Evolutionary conservation across 495 filamentous ascomycete species (phyloP).

Genomic region (Amphirosellinia nigrospora): DNA sequence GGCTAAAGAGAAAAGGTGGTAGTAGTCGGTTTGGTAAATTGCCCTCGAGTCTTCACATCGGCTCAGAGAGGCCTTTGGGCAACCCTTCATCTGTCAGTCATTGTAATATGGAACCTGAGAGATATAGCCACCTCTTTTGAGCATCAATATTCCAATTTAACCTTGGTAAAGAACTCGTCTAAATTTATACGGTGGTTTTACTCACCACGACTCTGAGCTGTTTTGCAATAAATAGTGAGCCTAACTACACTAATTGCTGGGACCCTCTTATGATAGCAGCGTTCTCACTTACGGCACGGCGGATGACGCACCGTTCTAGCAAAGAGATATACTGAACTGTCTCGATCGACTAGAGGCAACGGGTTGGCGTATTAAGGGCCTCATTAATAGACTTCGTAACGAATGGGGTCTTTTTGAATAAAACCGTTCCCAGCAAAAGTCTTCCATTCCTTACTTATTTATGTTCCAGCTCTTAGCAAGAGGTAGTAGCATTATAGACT

Average conservation of each 20-base stretch:
- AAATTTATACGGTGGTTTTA: no score
- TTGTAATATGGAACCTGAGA: no score
- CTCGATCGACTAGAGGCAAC: conserved; percentile 19
- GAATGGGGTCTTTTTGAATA: conserved; percentile 24
- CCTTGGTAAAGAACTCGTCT: no score
- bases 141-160: no score
- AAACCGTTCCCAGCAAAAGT: not conserved
- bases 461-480: not conserved
- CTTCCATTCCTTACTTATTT: not conserved
- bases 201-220: no score
- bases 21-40: no score
- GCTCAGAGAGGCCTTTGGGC: no score
- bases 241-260: conserved; percentile 30
- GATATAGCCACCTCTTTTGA: no score
- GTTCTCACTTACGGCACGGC: conserved; percentile 26
- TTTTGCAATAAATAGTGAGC: conserved; percentile 31
- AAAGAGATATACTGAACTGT: conserved; percentile 20
- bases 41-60: no score
- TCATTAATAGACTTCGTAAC: conserved; percentile 23
- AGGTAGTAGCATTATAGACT: not conserved
- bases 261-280: conserved; percentile 33
- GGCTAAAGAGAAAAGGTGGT: no score
- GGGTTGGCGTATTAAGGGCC: conserved; percentile 30
- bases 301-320: conserved; percentile 19
- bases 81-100: no score